Conservation (phyloP, 2,329 filamentous ascomycete genomes). For the Nothomitra cinnamomea region DNA sequence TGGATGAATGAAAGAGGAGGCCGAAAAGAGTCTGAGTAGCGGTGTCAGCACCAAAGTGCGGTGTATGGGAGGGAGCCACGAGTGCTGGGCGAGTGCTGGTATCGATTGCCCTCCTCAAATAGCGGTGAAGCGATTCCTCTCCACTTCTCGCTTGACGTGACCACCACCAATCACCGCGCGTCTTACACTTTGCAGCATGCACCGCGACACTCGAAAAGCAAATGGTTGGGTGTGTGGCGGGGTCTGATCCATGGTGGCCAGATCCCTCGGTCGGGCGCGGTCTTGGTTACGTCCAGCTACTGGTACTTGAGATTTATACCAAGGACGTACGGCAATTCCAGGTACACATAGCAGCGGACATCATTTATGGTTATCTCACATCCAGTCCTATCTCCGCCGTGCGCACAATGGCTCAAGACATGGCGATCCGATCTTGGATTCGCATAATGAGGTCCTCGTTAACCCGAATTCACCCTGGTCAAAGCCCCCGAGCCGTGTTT, state of each 20-base stretch:
- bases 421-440: slow-evolving; percentile 1
- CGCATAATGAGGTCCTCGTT: not conserved
- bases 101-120: slow-evolving; percentile 4
- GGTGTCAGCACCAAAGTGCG: slow-evolving; percentile 4
- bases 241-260: not conserved
- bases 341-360: not conserved
- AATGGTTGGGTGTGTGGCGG: not conserved
- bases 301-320: not conserved
- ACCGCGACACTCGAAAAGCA: not conserved
- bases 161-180: slow-evolving; percentile 1
- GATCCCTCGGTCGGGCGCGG: not conserved
- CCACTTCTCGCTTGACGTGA: not conserved
- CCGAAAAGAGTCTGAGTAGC: slow-evolving; percentile 4
- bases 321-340: too few relatives aligned
- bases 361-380: too few relatives aligned
- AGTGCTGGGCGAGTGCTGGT: not conserved
- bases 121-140: slow-evolving; percentile 4
- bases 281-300: not conserved
- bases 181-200: not conserved
- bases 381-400: not conserved
- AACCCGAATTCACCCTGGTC: too few relatives aligned
- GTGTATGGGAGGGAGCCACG: slow-evolving; percentile 4
- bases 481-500: too few relatives aligned
- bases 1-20: slow-evolving; percentile 1
- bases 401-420: not conserved